phyloP scores from a whole-genome alignment of 306 rosid species.

The Quercus alba region DNA sequence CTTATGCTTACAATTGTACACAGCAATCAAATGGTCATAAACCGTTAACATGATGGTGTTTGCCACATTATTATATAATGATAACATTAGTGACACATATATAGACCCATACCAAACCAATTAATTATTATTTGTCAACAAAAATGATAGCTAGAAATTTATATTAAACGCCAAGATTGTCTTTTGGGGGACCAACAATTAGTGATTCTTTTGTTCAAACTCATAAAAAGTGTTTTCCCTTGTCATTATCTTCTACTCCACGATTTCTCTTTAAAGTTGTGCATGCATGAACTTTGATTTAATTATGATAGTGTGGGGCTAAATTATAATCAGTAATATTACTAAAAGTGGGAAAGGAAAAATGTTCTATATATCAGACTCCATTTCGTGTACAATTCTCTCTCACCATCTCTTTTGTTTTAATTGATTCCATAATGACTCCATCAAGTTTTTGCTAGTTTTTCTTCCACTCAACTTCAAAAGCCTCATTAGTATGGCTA shows the following conservation, averaged over 20 bases:
- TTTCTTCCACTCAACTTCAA: not conserved
- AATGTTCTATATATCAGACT: no score
- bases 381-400: no score
- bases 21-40: not conserved
- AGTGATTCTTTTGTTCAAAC: not conserved
- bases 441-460: not conserved
- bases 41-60: not conserved
- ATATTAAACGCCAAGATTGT: not conserved
- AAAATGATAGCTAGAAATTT: not conserved
- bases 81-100: not conserved
- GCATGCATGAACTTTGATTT: not conserved
- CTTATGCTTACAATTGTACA: not conserved
- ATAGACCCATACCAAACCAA: not conserved
- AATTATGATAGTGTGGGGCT: not conserved
- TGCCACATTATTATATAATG: not conserved
- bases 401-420: no score
- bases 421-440: not conserved
- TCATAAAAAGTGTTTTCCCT: not conserved
- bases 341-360: no score
- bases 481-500: not conserved
- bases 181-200: not conserved
- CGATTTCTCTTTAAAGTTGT: not conserved
- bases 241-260: not conserved
- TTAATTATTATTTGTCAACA: not conserved
- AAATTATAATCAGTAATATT: no score